Conservation (phyloP, 202 grass and related monocot genomes). For the Alloteropsis angusta region DNA sequence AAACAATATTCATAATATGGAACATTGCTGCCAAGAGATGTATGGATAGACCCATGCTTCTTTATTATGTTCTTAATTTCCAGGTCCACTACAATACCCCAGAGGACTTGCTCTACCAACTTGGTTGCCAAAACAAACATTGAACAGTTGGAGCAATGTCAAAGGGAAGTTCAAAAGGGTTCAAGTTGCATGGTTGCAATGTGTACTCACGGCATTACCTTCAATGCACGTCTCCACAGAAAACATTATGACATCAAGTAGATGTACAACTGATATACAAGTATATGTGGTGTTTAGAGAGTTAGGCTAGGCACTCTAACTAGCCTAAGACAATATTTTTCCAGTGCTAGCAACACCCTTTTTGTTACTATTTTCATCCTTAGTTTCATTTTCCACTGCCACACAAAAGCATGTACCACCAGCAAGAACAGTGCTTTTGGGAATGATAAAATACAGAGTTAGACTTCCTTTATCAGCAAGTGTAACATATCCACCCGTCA, state of each 20-base stretch:
- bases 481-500: neutral
- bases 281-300: neutral
- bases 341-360: neutral
- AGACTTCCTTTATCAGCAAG: neutral
- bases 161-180: neutral
- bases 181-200: no score
- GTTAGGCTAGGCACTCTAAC: neutral
- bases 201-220: neutral
- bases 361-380: neutral
- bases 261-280: neutral
- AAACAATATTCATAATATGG: neutral
- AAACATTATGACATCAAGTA: neutral
- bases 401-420: neutral
- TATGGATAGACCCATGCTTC: neutral
- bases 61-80: slow-evolving; percentile 7
- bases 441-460: neutral
- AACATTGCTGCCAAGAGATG: neutral
- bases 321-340: neutral
- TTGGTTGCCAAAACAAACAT: neutral
- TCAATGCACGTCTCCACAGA: neutral
- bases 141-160: neutral
- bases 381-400: neutral
- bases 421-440: neutral
- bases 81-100: neutral
- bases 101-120: neutral